These are phyloP conservation scores for Ilyonectria mors-panacis DNA, from an alignment of 2,329 filamentous ascomycete species.

Conservation along the genomic window DNA sequence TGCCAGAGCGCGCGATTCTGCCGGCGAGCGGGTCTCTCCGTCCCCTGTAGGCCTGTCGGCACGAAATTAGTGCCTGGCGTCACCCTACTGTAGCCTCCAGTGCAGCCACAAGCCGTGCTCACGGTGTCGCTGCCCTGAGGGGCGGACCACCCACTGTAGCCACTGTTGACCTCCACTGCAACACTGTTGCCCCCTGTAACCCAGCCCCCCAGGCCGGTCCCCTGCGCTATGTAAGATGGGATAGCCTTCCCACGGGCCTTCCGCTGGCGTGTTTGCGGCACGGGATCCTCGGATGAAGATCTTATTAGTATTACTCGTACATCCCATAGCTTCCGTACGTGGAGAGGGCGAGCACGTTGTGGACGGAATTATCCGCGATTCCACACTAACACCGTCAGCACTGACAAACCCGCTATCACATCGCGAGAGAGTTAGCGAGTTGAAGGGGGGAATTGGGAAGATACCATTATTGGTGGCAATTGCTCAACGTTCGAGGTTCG, in stretches of 20 bases:
- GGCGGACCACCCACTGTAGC: not conserved
- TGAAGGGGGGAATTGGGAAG: not conserved
- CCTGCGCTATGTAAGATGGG: not conserved
- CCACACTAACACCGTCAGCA: not conserved
- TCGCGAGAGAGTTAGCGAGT: not conserved
- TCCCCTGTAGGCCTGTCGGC: not conserved
- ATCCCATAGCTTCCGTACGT: not conserved
- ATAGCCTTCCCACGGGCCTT: constrained; percentile 9
- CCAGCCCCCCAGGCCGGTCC: not conserved
- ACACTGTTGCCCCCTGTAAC: not conserved
- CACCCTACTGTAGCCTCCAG: not conserved
- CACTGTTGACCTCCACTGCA: not conserved
- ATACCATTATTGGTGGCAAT: not conserved
- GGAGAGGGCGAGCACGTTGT: not conserved
- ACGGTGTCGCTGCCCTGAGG: not conserved
- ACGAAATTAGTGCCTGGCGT: not conserved
- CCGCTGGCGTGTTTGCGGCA: not conserved
- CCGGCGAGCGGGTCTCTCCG: not conserved
- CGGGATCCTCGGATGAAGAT: constrained; percentile 9
- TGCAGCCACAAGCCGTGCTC: not conserved
- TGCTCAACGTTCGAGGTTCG: not conserved
- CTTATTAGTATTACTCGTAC: not conserved
- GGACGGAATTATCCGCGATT: not conserved
- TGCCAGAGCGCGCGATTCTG: not conserved
- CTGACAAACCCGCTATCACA: not conserved